Conservation (phyloP, 306 rosid species). For the Cucurbita moschata region DNA sequence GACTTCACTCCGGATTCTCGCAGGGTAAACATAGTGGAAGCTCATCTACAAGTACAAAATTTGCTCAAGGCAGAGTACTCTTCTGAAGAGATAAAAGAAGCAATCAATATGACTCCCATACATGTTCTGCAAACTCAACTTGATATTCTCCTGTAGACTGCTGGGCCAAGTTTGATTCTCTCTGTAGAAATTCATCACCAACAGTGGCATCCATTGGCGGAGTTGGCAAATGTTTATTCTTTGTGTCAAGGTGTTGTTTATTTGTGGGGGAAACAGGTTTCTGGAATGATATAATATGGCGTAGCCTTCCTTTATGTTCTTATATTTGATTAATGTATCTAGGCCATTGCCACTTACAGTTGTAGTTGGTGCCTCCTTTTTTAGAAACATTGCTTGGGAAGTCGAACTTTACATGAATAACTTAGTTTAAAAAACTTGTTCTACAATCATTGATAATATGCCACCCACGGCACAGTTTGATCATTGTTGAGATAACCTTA, state of each 20-base stretch:
- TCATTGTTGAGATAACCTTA: neutral
- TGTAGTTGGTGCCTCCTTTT: neutral
- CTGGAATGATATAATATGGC: neutral
- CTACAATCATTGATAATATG: neutral
- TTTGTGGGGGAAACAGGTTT: neutral
- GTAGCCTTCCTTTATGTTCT: neutral
- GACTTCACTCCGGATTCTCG: neutral
- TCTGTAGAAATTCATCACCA: neutral
- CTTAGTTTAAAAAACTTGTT: neutral
- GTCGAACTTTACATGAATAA: neutral
- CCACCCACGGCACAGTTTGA: neutral
- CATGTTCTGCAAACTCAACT: conserved; percentile 59
- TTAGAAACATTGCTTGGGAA: neutral
- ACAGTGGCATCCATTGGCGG: neutral
- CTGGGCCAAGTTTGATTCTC: neutral
- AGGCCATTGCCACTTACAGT: neutral
- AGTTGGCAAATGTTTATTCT: neutral
- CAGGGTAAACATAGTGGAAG: conserved; percentile 89
- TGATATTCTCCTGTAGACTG: conserved; percentile 43
- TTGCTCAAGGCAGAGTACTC: conserved; percentile 70
- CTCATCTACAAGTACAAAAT: conserved; percentile 68
- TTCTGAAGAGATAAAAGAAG: conserved; percentile 47
- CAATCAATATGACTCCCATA: conserved; percentile 51
- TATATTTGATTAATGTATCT: neutral
- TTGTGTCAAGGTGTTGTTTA: neutral